Evolutionary conservation across 73 alveolate genomes (phyloP).

Genomic region (Vitrella brassicaformis): DNA sequence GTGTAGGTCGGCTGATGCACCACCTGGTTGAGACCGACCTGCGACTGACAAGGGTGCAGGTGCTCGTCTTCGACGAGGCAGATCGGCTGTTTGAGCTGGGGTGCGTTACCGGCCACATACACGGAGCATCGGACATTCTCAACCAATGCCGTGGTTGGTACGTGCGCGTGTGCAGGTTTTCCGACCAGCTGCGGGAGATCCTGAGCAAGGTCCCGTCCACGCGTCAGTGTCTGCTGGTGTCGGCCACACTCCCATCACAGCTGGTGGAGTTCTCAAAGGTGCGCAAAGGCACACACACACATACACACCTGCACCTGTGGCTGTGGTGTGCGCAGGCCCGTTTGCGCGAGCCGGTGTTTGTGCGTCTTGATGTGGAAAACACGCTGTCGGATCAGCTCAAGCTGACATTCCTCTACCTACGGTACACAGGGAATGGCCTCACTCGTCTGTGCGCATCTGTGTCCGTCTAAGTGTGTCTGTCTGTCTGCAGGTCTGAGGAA

Average conservation of each 20-base stretch:
- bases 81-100: conserved; percentile 81
- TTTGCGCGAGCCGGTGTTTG: conserved; percentile 62
- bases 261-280: conserved; percentile 72
- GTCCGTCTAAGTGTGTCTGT: conserved; percentile 46
- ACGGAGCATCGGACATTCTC: no score
- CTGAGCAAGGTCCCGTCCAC: conserved; percentile 58
- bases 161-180: no score
- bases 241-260: conserved; percentile 82
- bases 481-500: conserved; percentile 68
- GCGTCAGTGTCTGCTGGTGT: conserved; percentile 59
- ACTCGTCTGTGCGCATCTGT: conserved; percentile 20
- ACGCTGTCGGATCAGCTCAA: conserved; percentile 70
- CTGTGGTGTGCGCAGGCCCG: no score
- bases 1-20: conserved; percentile 89
- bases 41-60: conserved; percentile 58
- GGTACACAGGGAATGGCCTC: conserved; percentile 41
- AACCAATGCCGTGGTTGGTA: no score
- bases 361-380: conserved; percentile 77
- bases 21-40: conserved; percentile 77
- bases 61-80: conserved; percentile 71
- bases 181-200: conserved; percentile 67
- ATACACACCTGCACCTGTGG: no score
- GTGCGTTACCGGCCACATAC: no score
- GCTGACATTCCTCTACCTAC: conserved; percentile 55
- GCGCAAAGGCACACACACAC: conserved; percentile 80